Conservation (phyloP, 352 stramenopile genomes). For the Phytophthora fragariaefolia region DNA sequence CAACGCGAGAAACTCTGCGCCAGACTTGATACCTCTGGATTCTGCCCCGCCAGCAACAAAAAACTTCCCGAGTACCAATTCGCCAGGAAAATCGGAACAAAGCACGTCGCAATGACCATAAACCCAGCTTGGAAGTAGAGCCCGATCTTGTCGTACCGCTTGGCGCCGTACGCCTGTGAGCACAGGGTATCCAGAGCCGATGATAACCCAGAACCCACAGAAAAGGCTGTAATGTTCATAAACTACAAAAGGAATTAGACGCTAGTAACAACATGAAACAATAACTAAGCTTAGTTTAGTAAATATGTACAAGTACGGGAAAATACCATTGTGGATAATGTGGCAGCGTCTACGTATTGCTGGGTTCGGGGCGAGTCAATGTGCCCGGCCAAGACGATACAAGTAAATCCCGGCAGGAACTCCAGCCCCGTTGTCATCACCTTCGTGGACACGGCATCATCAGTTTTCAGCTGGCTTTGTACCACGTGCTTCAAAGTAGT, state of each 20-base stretch:
- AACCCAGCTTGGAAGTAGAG: slow-evolving; percentile 76
- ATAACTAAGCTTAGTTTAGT: no score
- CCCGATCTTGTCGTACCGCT: slow-evolving; percentile 71
- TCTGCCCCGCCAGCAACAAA: slow-evolving; percentile 48
- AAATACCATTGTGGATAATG: slow-evolving; percentile 78
- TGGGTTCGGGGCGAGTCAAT: slow-evolving; percentile 59
- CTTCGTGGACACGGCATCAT: no score
- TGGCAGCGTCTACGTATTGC: slow-evolving; percentile 72
- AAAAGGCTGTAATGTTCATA: slow-evolving; percentile 67
- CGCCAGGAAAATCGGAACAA: slow-evolving; percentile 58
- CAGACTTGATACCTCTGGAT: slow-evolving; percentile 51
- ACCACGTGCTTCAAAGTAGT: no score
- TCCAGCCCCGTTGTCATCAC: slow-evolving; percentile 56
- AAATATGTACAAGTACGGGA: no score
- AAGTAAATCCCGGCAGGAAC: slow-evolving; percentile 57
- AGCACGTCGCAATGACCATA: slow-evolving; percentile 51
- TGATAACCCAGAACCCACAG: slow-evolving; percentile 60
- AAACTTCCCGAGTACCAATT: slow-evolving; percentile 64
- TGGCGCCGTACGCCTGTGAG: slow-evolving; percentile 67
- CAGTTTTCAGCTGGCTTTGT: neutral
- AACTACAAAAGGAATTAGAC: slow-evolving; percentile 36
- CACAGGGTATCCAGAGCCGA: slow-evolving; percentile 85
- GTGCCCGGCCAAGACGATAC: slow-evolving; percentile 71
- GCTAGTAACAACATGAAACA: neutral
- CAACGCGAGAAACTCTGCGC: slow-evolving; percentile 69